Conservation (phyloP, 2,329 filamentous ascomycete species). For the Colletotrichum tamarilloi region DNA sequence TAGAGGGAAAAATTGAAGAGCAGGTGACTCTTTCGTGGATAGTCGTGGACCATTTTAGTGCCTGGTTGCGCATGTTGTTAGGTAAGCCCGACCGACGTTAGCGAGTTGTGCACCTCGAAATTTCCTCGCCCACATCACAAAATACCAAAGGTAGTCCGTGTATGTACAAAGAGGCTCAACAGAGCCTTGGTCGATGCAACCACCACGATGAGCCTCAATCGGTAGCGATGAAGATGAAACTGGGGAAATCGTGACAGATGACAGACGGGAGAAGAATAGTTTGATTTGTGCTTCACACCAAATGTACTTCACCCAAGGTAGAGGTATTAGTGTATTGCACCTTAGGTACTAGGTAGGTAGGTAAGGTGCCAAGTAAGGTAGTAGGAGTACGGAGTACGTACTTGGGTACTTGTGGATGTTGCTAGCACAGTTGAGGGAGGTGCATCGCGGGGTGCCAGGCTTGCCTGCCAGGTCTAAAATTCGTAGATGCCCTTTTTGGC, state of each 20-base stretch:
- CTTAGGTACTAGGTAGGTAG: too few relatives aligned
- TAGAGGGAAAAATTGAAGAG: not conserved
- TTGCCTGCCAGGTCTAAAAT: not conserved
- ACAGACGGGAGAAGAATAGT: not conserved
- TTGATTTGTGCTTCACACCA: not conserved
- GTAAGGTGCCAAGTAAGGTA: too few relatives aligned
- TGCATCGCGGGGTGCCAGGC: conserved; percentile 4
- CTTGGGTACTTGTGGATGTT: too few relatives aligned
- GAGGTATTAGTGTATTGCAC: too few relatives aligned
- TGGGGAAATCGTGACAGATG: conserved; percentile 1
- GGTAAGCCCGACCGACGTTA: not conserved
- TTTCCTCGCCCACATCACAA: not conserved
- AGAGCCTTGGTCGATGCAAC: not conserved
- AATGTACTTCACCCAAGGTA: too few relatives aligned
- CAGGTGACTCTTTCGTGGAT: conserved; percentile 1
- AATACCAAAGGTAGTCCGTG: too few relatives aligned
- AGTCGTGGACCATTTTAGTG: not conserved
- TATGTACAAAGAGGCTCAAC: not conserved
- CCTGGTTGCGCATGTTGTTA: not conserved
- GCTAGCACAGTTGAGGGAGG: not conserved
- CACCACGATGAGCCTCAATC: not conserved
- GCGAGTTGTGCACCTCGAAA: not conserved
- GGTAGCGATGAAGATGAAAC: not conserved
- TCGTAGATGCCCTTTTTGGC: not conserved
- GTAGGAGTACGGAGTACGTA: too few relatives aligned